Evolutionary conservation across 108 stramenopile species (phyloP).

Genomic region (Discostella pseudostelligera): DNA sequence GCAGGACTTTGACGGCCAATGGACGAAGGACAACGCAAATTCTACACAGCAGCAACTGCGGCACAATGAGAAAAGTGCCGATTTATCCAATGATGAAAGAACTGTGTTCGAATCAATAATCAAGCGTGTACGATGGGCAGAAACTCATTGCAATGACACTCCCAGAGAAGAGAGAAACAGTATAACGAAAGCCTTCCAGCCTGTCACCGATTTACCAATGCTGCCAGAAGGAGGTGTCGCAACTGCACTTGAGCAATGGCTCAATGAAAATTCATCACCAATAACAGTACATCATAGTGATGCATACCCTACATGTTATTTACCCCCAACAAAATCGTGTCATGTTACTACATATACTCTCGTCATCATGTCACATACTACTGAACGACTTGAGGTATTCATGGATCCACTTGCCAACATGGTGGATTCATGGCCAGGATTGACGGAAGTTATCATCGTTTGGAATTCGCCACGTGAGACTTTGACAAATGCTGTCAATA

Average conservation of each 20-base stretch:
- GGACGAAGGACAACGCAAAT: slow-evolving; percentile 2
- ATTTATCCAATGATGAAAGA: slow-evolving; percentile 19
- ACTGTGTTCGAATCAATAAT: slow-evolving; percentile 45
- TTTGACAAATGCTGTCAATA: slow-evolving; percentile 27
- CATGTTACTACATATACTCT: slow-evolving; percentile 45
- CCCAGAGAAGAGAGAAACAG: slow-evolving; percentile 29
- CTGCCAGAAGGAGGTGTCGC: slow-evolving; percentile 47
- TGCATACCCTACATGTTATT: slow-evolving; percentile 43
- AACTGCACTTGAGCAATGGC: slow-evolving; percentile 35
- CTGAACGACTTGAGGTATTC: slow-evolving; percentile 47
- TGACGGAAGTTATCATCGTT: slow-evolving; percentile 74
- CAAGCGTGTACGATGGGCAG: slow-evolving; percentile 31
- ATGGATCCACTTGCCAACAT: slow-evolving; percentile 36
- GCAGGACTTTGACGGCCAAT: slow-evolving; percentile 16
- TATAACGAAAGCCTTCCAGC: slow-evolving; percentile 19
- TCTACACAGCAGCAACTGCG: slow-evolving; percentile 1
- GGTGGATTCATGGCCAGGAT: slow-evolving; percentile 45
- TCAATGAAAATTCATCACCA: slow-evolving; percentile 8
- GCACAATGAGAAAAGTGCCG: background rate
- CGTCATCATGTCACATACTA: slow-evolving; percentile 52
- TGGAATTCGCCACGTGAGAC: slow-evolving; percentile 78
- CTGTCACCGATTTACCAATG: slow-evolving; percentile 38
- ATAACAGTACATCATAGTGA: background rate
- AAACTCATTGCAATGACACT: slow-evolving; percentile 29
- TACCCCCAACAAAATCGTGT: slow-evolving; percentile 48